Evolutionary conservation across 1,284 basidiomycete genomes (phyloP).

Genomic region (Ceratobasidium sp.): DNA sequence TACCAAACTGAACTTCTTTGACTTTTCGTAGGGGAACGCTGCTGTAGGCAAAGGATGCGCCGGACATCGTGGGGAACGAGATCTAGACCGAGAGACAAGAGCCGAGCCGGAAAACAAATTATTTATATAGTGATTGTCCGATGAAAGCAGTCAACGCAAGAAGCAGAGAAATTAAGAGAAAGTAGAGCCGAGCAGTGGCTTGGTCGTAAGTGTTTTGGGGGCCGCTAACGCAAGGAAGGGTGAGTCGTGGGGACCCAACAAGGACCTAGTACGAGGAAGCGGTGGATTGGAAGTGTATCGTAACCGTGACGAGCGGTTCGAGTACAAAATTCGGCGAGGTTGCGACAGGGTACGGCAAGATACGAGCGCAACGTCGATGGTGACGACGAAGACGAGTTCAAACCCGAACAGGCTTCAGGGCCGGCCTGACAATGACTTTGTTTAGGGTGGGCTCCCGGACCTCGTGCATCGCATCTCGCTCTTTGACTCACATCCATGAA

Average conservation of each 20-base stretch:
- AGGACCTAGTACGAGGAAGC: conserved; percentile 7
- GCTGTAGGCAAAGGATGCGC: conserved; percentile 79
- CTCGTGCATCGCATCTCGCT: conserved; percentile 13
- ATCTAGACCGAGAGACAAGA: conserved; percentile 20
- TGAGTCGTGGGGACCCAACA: not conserved
- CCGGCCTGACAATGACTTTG: not conserved
- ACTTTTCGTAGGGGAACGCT: conserved; percentile 94
- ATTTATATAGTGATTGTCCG: conserved; percentile 33
- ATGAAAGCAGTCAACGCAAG: conserved; percentile 31
- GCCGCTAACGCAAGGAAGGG: conserved; percentile 13
- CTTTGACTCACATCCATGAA: conserved; percentile 11
- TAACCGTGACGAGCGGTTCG: conserved; percentile 9
- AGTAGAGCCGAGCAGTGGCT: conserved; percentile 4
- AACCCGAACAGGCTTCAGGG: conserved; percentile 29
- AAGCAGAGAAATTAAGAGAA: conserved; percentile 23
- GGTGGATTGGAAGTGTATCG: not conserved
- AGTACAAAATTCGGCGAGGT: conserved; percentile 11
- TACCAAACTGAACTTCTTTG: conserved; percentile 99
- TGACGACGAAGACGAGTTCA: conserved; percentile 38
- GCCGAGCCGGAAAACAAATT: conserved; percentile 19
- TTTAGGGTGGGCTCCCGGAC: conserved; percentile 32
- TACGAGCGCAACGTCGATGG: conserved; percentile 33
- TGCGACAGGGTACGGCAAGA: conserved; percentile 15
- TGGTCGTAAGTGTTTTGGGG: conserved; percentile 27
- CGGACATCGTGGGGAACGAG: conserved; percentile 26